Conservation (phyloP, 2,329 filamentous ascomycete species). For the Neoarthrinium moseri region DNA sequence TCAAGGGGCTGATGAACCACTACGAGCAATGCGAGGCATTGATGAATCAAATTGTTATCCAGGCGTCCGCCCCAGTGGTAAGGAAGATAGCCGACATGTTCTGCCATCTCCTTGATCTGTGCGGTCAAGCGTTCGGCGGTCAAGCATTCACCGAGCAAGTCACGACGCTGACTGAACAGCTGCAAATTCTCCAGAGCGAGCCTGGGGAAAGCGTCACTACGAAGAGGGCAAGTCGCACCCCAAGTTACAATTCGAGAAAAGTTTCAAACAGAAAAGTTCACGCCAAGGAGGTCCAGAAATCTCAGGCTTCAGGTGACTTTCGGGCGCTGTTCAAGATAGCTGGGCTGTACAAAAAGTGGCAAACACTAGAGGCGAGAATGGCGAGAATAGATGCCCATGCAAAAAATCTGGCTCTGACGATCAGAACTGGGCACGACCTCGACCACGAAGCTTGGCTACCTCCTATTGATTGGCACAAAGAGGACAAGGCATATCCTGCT, state of each 20-base stretch:
- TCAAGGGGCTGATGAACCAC: slow-evolving; percentile 22
- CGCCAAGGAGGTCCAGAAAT: no score
- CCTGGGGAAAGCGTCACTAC: no score
- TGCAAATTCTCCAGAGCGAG: no score
- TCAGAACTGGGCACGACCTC: slow-evolving; percentile 20
- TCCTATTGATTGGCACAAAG: slow-evolving; percentile 8
- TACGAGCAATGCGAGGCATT: slow-evolving; percentile 16
- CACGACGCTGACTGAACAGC: no score
- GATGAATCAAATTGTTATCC: slow-evolving; percentile 15
- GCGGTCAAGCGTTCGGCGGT: slow-evolving; percentile 17
- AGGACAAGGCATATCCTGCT: slow-evolving; percentile 12
- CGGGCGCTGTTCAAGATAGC: slow-evolving; percentile 15
- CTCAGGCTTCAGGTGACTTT: no score
- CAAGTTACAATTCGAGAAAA: no score
- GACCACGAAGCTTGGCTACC: slow-evolving; percentile 17
- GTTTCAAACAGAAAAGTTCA: not conserved
- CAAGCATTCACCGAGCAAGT: no score
- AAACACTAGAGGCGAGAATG: slow-evolving; percentile 17
- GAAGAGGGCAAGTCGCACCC: no score
- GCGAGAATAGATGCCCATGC: slow-evolving; percentile 14
- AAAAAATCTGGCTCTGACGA: slow-evolving; percentile 19
- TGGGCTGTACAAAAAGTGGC: slow-evolving; percentile 15
- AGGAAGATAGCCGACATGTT: slow-evolving; percentile 20
- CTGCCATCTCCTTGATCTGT: slow-evolving; percentile 21
- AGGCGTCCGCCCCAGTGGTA: slow-evolving; percentile 13